Evolutionary conservation across 2,329 filamentous ascomycete genomes (phyloP).

Genomic region (Hypoxylon sp.): DNA sequence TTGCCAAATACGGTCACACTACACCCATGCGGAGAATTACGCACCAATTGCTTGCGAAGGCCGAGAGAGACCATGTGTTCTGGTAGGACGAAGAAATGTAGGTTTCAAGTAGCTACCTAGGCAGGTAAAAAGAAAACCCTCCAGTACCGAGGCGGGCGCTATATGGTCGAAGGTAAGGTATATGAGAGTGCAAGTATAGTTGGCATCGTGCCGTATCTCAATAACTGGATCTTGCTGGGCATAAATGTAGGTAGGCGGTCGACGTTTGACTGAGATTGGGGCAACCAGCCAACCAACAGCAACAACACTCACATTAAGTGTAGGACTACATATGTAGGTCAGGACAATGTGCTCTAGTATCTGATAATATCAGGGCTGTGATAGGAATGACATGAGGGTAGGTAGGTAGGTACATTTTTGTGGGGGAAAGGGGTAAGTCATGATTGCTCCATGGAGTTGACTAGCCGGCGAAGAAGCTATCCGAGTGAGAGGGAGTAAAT

Average conservation of each 20-base stretch:
- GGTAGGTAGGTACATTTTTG: not conserved
- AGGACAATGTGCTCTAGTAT: slow-evolving; percentile 1
- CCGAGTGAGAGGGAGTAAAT: not conserved
- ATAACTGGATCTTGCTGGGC: slow-evolving; percentile 8
- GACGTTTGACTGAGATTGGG: slow-evolving; percentile 12
- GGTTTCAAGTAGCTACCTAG: slow-evolving; percentile 20
- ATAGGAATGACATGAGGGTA: not conserved
- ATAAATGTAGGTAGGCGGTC: slow-evolving; percentile 19
- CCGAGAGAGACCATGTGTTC: slow-evolving; percentile 52
- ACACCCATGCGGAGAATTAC: slow-evolving; percentile 54
- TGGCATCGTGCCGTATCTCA: not conserved
- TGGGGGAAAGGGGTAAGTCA: not conserved
- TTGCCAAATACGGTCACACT: slow-evolving; percentile 51
- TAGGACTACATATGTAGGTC: not conserved
- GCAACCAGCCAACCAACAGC: slow-evolving; percentile 6
- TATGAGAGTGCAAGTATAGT: slow-evolving; percentile 7
- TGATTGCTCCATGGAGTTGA: slow-evolving; percentile 2
- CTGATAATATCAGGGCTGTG: not conserved
- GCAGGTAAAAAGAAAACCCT: slow-evolving; percentile 15
- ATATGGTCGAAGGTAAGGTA: slow-evolving; percentile 25
- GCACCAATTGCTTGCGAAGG: slow-evolving; percentile 46
- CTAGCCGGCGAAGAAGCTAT: not conserved
- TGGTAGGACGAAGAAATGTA: slow-evolving; percentile 49
- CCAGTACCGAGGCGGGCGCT: slow-evolving; percentile 7
- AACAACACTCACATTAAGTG: not conserved